Evolutionary conservation across 2,329 filamentous ascomycete species (phyloP).

Genomic region (Neurospora sp.): DNA sequence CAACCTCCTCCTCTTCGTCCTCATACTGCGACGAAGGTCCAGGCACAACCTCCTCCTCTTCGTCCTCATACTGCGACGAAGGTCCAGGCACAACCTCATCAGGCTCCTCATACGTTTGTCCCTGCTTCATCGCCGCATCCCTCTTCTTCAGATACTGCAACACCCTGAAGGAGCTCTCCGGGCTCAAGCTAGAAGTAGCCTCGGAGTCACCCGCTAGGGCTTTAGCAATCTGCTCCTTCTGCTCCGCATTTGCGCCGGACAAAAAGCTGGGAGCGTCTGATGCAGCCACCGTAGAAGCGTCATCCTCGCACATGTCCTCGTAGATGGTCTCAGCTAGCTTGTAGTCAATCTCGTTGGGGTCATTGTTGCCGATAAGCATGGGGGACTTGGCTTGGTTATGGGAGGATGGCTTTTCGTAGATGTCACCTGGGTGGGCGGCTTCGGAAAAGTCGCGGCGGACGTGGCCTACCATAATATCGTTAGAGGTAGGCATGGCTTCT

Average conservation of each 20-base stretch:
- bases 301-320: slow-evolving; percentile 9
- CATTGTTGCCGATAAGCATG: neutral
- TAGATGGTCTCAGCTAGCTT: slow-evolving; percentile 9
- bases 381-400: neutral
- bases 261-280: slow-evolving; percentile 15
- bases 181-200: neutral
- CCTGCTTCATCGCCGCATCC: neutral
- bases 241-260: slow-evolving; percentile 9
- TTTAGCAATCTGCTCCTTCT: slow-evolving; percentile 1
- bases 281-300: slow-evolving; percentile 15
- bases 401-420: neutral
- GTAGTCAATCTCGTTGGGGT: neutral
- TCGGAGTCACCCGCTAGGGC: neutral
- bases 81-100: neutral
- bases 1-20: neutral
- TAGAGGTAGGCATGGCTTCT: neutral
- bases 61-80: neutral
- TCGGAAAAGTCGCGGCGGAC: neutral
- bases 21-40: neutral
- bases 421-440: neutral
- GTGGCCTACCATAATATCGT: neutral
- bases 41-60: neutral
- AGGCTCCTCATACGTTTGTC: neutral
- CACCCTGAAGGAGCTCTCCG: neutral
- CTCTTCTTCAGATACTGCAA: neutral